phyloP scores from a whole-genome alignment of 2,329 filamentous ascomycete genomes.

The Alternaria viburni region DNA sequence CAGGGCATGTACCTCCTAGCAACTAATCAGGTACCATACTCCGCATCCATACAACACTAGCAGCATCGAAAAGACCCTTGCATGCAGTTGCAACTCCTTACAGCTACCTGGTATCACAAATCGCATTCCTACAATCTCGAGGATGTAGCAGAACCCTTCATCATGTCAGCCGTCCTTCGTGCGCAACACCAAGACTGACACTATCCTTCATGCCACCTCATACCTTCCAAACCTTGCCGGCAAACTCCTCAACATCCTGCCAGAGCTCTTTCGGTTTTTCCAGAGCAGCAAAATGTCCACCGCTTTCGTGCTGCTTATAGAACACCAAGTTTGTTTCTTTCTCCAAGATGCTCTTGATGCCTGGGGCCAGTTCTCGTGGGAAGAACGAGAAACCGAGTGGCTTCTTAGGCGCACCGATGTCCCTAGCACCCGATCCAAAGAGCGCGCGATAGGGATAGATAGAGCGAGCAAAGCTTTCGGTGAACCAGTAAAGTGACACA shows the following conservation, averaged over 20 bases:
- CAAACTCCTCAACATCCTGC: conserved; percentile 56
- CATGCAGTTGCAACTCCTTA: neutral
- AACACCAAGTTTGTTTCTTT: conserved; percentile 49
- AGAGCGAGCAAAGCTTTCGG: conserved; percentile 51
- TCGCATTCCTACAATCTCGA: conserved; percentile 1
- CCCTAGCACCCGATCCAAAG: conserved; percentile 15
- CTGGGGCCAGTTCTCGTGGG: conserved; percentile 51
- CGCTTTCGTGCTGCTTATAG: conserved; percentile 50
- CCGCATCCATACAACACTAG: neutral
- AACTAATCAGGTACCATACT: neutral
- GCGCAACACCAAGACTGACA: neutral
- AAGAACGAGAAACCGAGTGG: conserved; percentile 55
- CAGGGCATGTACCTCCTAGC: neutral
- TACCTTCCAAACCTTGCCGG: conserved; percentile 46
- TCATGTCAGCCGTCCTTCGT: neutral
- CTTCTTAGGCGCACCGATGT: conserved; percentile 31
- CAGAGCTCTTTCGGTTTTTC: conserved; percentile 53
- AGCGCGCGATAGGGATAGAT: conserved; percentile 58
- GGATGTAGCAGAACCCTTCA: neutral
- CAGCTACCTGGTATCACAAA: neutral
- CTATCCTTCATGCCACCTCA: conserved; percentile 7
- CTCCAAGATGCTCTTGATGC: conserved; percentile 47
- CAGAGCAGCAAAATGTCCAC: conserved; percentile 63
- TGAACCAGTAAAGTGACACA: conserved; percentile 65
- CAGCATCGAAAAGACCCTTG: neutral